Conservation (phyloP, 495 filamentous ascomycete species). For the Lasiosphaeria miniovina region DNA sequence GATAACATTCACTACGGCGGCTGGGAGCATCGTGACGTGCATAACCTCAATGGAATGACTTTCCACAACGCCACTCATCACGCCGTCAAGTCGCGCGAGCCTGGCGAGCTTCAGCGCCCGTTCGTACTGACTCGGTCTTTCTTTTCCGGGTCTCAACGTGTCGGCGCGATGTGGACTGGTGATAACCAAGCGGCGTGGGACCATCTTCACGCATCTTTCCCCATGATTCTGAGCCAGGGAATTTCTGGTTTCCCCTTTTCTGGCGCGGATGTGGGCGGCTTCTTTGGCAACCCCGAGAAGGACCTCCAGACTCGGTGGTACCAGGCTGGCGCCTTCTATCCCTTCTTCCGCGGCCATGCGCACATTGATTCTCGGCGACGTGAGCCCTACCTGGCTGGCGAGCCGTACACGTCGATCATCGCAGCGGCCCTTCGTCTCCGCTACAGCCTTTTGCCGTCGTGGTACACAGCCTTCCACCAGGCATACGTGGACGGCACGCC, state of each 20-base stretch:
- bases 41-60: constrained; percentile 92
- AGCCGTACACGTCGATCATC: constrained; percentile 83
- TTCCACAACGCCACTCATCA: constrained; percentile 90
- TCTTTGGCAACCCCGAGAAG: constrained; percentile 93
- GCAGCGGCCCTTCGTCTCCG: constrained; percentile 81
- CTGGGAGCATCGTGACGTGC: constrained; percentile 96
- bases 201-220: constrained; percentile 80
- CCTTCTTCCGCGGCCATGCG: constrained; percentile 97
- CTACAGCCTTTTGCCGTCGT: constrained; percentile 85
- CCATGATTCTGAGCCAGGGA: constrained; percentile 89
- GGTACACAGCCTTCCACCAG: constrained; percentile 96
- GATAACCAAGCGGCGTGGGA: constrained; percentile 93
- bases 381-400: constrained; percentile 84
- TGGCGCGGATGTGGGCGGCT: constrained; percentile 94
- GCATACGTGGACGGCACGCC: constrained; percentile 78
- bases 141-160: constrained; percentile 83
- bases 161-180: constrained; percentile 96
- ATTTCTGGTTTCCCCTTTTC: constrained; percentile 92
- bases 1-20: constrained; percentile 88
- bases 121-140: constrained; percentile 92
- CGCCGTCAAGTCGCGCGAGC: constrained; percentile 74
- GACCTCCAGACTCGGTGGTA: constrained; percentile 94
- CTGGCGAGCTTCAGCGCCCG: constrained; percentile 70
- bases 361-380: constrained; percentile 93
- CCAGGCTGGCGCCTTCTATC: constrained; percentile 94